phyloP scores from a whole-genome alignment of 2,329 filamentous ascomycete species.

The Fusarium sp. region DNA sequence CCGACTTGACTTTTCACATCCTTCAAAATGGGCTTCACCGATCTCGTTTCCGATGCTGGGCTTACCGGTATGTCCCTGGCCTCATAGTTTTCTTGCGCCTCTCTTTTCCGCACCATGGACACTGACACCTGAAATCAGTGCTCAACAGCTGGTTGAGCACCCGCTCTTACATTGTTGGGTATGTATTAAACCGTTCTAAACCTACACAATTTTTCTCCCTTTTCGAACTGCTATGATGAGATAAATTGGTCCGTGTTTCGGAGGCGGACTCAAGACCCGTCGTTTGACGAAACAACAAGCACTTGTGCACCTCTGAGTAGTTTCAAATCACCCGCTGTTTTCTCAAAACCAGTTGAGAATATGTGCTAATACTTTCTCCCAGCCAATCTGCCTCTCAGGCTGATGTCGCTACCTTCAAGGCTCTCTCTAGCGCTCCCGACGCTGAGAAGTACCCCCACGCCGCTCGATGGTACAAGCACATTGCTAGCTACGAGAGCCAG shows the following conservation, averaged over 20 bases:
- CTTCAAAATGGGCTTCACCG: conserved; percentile 73
- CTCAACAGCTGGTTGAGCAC: conserved; percentile 78
- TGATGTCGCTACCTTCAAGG: conserved; percentile 96
- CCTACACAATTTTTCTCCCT: background rate
- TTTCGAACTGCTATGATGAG: conserved; percentile 66
- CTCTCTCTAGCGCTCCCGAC: conserved; percentile 77
- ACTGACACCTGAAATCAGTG: conserved; percentile 57
- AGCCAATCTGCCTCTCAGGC: conserved; percentile 82
- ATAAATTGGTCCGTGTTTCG: conserved; percentile 95
- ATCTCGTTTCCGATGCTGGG: conserved; percentile 72
- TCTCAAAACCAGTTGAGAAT: background rate
- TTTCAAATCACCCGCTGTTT: conserved; percentile 25
- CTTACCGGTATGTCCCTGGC: conserved; percentile 52
- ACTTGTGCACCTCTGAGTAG: conserved; percentile 78
- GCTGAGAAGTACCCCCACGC: conserved; percentile 90
- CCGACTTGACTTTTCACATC: conserved; percentile 38
- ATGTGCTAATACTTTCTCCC: conserved; percentile 30
- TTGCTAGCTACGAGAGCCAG: conserved; percentile 89
- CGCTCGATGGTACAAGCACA: conserved; percentile 99
- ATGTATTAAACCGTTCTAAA: conserved; percentile 52
- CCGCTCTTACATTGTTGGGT: conserved; percentile 85
- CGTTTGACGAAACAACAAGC: conserved; percentile 78
- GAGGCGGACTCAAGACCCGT: conserved; percentile 93
- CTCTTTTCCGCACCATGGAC: conserved; percentile 40
- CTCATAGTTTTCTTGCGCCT: conserved; percentile 38